phyloP scores from a whole-genome alignment of 2,329 filamentous ascomycete species.

The Aspergillus costaricaensis region DNA sequence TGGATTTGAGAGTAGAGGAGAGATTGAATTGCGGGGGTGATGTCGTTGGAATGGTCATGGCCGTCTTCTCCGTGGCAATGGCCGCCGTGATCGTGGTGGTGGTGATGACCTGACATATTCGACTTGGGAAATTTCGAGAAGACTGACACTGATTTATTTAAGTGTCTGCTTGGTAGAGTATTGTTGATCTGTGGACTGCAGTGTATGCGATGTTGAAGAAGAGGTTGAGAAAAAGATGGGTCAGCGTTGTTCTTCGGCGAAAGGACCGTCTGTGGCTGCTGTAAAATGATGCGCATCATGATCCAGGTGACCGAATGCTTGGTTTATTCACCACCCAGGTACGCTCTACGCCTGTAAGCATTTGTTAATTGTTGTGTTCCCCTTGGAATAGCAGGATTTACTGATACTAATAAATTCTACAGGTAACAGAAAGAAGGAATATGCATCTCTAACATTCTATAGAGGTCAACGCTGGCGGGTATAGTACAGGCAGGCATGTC shows the following conservation, averaged over 20 bases:
- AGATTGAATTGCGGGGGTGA: conserved; percentile 85
- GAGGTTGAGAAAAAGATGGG: background rate
- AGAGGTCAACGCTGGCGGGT: background rate
- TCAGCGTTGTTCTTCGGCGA: background rate
- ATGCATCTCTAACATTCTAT: background rate
- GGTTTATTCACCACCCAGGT: too few species aligned
- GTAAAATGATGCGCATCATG: too few species aligned
- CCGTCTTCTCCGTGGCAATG: conserved; percentile 56
- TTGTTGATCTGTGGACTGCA: background rate
- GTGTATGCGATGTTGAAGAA: too few species aligned
- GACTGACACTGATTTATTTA: background rate
- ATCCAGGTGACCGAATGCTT: too few species aligned
- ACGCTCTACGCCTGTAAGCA: too few species aligned
- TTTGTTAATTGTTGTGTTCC: too few species aligned
- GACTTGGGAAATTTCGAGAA: background rate
- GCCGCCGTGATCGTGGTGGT: conserved; percentile 43
- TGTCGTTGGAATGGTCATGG: conserved; percentile 89
- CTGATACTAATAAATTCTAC: background rate
- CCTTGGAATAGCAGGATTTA: background rate
- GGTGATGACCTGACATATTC: conserved; percentile 40
- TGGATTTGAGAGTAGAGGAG: conserved; percentile 91
- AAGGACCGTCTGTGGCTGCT: too few species aligned
- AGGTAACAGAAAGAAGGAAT: background rate
- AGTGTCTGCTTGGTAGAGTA: background rate
- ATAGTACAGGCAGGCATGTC: background rate